Evolutionary conservation across 2,329 filamentous ascomycete genomes (phyloP), one percentile per base, ranked within the genome.

Genomic region (Fusarium devonianum): DNA sequence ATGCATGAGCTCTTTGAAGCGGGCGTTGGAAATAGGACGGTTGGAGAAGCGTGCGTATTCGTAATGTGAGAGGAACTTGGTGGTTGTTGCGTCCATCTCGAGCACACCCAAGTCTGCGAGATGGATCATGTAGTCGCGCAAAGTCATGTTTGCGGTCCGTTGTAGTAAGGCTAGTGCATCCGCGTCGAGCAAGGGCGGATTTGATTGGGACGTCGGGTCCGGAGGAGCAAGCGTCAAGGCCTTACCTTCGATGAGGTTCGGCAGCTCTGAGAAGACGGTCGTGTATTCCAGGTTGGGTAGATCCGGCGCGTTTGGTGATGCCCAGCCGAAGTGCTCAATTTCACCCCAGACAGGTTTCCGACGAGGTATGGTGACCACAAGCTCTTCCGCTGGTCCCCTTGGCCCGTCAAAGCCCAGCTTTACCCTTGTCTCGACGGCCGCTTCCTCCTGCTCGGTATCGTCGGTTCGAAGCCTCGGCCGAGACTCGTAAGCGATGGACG

Each of bases 301-400:
- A 66, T 94, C 89, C 7, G 82, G 76, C 1, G 85, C 88, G 21
- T 83, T 81, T 5, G 93, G 93, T 2, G 91, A 89, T 2, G 88
- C 88, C 93, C 94, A 97, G 40, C 93, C 94, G 12, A 85, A 78
- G 68, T 99, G 94, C 51, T 89, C 84, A 41, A 97, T 85, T n/a
- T 84, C 75, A 16, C 90, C 91, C 93, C 93, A 97, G 16, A 83
- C 75, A 2, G 78, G 72, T n/a, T 66, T 57, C 75, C 83, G 68
- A 7, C 71, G 71, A 5, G 77, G 73, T 18, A 88, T 82, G 32
- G 77, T 68, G 56, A 78, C 72, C 17, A 71, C 72, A 44, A 75
- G 64, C 22, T 72, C 71, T 30, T 73, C 69, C 18, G 71, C 71
- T 11, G 65, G 65, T 5, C 71, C 71, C 46, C 47, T 70, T 40